phyloP scores from a whole-genome alignment of 345 rosid genomes.

The Salix udensis region DNA sequence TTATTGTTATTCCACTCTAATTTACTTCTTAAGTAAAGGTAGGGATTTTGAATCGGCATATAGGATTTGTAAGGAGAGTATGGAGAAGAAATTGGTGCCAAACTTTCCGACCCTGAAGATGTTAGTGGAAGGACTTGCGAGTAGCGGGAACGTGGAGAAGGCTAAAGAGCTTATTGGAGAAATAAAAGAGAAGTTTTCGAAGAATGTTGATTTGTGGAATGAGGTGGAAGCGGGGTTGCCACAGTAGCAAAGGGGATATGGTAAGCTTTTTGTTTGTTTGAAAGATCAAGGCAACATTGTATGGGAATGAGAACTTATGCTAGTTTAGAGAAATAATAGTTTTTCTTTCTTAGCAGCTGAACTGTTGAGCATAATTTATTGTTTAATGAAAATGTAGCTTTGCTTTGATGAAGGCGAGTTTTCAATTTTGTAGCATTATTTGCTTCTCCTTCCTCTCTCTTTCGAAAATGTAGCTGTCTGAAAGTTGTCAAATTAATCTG shows the following conservation, averaged over 20 bases:
- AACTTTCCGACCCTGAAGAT: slow-evolving; percentile 53
- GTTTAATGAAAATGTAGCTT: not conserved
- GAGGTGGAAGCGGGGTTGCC: slow-evolving; percentile 76
- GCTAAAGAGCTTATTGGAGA: slow-evolving; percentile 50
- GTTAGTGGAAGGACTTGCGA: slow-evolving; percentile 61
- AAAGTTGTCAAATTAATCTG: not conserved
- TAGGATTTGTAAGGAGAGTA: slow-evolving; percentile 51
- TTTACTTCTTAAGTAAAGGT: slow-evolving; percentile 55
- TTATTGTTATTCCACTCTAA: slow-evolving; percentile 50
- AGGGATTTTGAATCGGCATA: slow-evolving; percentile 62
- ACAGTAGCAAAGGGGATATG: slow-evolving; percentile 27
- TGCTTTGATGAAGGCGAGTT: not conserved
- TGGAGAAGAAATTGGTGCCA: slow-evolving; percentile 73
- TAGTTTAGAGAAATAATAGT: not conserved
- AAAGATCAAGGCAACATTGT: not conserved
- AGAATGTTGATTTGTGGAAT: slow-evolving; percentile 56
- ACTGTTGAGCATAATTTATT: not conserved
- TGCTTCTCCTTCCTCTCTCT: not conserved
- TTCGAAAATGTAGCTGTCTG: not conserved
- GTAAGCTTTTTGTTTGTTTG: not conserved
- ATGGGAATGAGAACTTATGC: not conserved
- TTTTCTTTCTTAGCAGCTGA: not conserved
- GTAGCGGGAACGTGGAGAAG: slow-evolving; percentile 48
- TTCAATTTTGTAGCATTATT: not conserved
- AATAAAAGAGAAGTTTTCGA: slow-evolving; percentile 55